A percentile compares a stretch with the other conserved stretches of the same genome.
These are phyloP conservation scores for Blastosporella zonata DNA, from an alignment of 1,284 basidiomycete genomes.

Conservation along the genomic window DNA sequence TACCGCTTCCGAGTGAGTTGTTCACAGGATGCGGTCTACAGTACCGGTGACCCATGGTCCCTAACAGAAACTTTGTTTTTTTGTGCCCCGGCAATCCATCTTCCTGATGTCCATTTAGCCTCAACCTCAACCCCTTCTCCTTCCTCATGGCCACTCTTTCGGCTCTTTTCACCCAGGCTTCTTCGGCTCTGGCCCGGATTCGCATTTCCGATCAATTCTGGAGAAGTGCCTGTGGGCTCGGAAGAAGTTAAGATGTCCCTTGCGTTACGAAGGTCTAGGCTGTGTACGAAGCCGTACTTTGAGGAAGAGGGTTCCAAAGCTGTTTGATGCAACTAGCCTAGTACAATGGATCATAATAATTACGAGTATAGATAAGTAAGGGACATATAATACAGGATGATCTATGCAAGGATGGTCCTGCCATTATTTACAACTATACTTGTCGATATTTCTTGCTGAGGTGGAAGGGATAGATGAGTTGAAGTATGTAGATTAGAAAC, in stretches of 20 bases:
- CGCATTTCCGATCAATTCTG: conserved; percentile 6
- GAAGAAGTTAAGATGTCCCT: too few species aligned
- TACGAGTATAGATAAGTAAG: conserved; percentile 6
- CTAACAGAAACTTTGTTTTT: not conserved
- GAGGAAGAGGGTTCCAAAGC: not conserved
- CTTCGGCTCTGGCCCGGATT: not conserved
- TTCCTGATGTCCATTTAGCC: not conserved
- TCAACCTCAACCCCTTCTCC: not conserved
- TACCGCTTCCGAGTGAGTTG: too few species aligned
- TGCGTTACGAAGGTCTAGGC: not conserved
- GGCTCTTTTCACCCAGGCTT: not conserved
- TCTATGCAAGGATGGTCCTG: conserved; percentile 17
- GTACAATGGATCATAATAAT: conserved; percentile 7
- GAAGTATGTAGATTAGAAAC: conserved; percentile 13
- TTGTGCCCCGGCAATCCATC: not conserved
- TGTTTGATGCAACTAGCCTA: conserved; percentile 7
- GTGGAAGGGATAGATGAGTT: not conserved
- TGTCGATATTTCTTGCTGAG: not conserved
- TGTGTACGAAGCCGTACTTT: not conserved
- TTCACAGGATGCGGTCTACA: too few species aligned
- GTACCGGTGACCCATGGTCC: too few species aligned
- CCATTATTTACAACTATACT: conserved; percentile 12
- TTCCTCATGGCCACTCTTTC: not conserved
- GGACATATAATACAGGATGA: too few species aligned
- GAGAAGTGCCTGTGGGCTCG: too few species aligned